A percentile compares a stretch with the other conserved stretches of the same genome.
These are phyloP conservation scores for Artemisia tridentata DNA, from an alignment of 129 eudicot species.

Conservation along the genomic window DNA sequence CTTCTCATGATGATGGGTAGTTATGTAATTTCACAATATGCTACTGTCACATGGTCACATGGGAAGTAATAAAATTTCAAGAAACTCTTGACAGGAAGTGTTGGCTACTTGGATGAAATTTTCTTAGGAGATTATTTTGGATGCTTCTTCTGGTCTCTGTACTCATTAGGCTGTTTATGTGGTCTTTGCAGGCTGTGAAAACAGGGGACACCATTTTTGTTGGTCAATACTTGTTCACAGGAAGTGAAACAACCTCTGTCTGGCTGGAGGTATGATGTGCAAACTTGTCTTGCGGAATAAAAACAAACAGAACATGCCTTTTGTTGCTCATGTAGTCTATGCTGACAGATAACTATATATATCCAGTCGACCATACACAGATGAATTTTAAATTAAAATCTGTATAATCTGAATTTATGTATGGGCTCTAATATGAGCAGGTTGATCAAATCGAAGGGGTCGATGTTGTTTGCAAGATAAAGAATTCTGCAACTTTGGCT, in stretches of 20 bases:
- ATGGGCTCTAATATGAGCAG: constrained; percentile 39
- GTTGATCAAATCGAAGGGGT: constrained; percentile 61
- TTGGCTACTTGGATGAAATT: not conserved
- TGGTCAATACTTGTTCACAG: constrained; percentile 89
- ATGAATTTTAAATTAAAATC: not conserved
- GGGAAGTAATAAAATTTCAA: not conserved
- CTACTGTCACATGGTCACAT: not conserved
- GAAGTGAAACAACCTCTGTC: constrained; percentile 95
- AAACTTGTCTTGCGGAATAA: not conserved
- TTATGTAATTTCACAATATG: constrained; percentile 3
- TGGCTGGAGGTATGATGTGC: constrained; percentile 79
- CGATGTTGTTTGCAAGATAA: constrained; percentile 75
- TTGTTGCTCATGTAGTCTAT: not conserved
- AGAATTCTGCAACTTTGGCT: constrained; percentile 82
- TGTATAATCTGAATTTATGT: constrained; percentile 19
- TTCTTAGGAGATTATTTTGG: not conserved
- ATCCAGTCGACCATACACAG: not conserved
- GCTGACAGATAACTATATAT: constrained; percentile 9
- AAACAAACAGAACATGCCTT: not conserved
- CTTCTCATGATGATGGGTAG: constrained; percentile 10
- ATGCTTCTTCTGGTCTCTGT: not conserved
- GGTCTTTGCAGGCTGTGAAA: constrained; percentile 71
- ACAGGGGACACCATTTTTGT: constrained; percentile 88
- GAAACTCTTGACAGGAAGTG: not conserved
- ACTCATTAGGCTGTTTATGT: constrained; percentile 20